Base-by-base conservation (phyloP, 2,329 filamentous ascomycete species). In the Paraphaeosphaeria minitans region DNA sequence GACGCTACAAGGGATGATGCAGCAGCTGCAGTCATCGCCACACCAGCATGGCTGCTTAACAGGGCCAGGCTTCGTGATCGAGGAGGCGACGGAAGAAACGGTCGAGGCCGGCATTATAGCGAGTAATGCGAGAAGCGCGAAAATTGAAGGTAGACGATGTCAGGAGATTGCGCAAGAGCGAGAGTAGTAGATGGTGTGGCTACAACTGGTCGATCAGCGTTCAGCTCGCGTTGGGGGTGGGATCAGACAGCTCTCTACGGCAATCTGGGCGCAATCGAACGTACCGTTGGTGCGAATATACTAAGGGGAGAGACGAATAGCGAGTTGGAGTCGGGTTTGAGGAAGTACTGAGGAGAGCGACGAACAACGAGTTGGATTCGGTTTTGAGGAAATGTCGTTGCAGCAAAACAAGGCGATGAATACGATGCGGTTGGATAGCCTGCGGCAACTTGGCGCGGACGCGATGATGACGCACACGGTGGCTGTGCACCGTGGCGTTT, bases 1-100 rank as follows among this genome's bases (percentile, higher is more conserved):
- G 52, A 76, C 73, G 0, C 72, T 74, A 61, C 75, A 77, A 5
- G 75, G 75, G 42, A 76, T 70, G 61, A 61, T 65, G 69, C 74
- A 76, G 67, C 67, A 75, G 45, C 61, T 63, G 65, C 73, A 75
- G 49, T 71, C 69, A 27, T 71, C 70, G 35, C 66, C 71, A 56
- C 67, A 71, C 48, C 68, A 55, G 60, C 70, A 73, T 19, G 66
- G 64, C 62, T 65, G 64, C 64, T 76, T 73, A 29, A 67, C 64
- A 0, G 71, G 68, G 46, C 65, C 66, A n/a, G 75, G 73, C 60
- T 77, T 77, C 29, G 66, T 66, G 52, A 77, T 65, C n/a, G 74
- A 74, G 41, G 69, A 58, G 4, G 74, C 65, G 56, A 70, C 53
- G 8, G 72, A 71, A 29, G 73, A 67, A 43, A 73, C 64, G 57